These are phyloP conservation scores for Lactarius vividus DNA, from an alignment of 768 basidiomycete genomes.

Conservation along the genomic window DNA sequence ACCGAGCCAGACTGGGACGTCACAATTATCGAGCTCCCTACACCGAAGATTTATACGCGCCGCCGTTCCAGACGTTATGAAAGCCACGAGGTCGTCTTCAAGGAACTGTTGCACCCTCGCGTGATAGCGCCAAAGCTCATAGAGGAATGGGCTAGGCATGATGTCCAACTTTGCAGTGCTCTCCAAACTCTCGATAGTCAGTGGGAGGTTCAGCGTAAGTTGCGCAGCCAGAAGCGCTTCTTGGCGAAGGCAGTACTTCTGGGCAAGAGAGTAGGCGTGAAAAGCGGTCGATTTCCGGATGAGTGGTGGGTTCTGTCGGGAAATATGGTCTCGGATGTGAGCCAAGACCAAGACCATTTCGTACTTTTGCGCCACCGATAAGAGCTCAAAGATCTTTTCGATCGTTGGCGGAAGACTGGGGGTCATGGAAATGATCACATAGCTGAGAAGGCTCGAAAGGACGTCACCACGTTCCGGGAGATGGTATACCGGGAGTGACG, in stretches of 20 bases:
- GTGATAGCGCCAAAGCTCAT: slow-evolving; percentile 17
- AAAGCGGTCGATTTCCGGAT: slow-evolving; percentile 13
- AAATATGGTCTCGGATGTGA: slow-evolving; percentile 9
- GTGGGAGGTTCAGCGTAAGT: not conserved
- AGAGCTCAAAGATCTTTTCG: slow-evolving; percentile 8
- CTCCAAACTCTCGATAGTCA: slow-evolving; percentile 11
- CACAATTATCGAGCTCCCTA: not conserved
- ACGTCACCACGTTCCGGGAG: slow-evolving; percentile 13
- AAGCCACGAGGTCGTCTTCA: not conserved
- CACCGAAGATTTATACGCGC: slow-evolving; percentile 11
- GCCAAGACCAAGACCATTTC: not conserved
- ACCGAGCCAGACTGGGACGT: slow-evolving; percentile 10
- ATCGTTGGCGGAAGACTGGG: slow-evolving; percentile 7
- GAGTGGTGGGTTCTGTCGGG: slow-evolving; percentile 8
- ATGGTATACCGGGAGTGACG: not conserved
- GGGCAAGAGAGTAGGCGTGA: slow-evolving; percentile 5
- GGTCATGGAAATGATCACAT: slow-evolving; percentile 2
- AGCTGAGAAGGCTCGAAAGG: slow-evolving; percentile 20
- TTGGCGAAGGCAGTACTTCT: slow-evolving; percentile 9
- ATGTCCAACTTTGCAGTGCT: slow-evolving; percentile 1
- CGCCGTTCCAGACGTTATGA: not conserved
- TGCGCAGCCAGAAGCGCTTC: slow-evolving; percentile 12
- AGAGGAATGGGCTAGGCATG: slow-evolving; percentile 6
- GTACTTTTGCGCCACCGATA: slow-evolving; percentile 17
- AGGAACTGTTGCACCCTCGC: slow-evolving; percentile 2